Percentiles rank a stretch among this genome's conserved stretches.
These are phyloP conservation scores for Meyerozyma carpophila DNA, from an alignment of 1,139 yeast species.

Conservation along the genomic window DNA sequence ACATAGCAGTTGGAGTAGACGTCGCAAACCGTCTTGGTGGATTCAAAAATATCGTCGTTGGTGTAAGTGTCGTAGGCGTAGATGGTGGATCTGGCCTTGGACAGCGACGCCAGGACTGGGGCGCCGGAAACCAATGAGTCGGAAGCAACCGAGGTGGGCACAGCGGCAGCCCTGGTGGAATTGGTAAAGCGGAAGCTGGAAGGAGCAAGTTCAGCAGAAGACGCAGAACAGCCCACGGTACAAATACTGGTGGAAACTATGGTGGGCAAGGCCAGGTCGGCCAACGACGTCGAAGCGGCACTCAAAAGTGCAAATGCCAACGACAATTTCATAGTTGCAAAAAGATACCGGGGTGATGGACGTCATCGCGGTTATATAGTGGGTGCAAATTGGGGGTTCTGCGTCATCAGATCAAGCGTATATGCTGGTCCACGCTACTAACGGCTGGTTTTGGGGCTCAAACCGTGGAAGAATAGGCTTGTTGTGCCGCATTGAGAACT, in stretches of 20 bases:
- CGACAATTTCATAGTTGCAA: neutral
- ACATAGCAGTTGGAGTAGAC: conserved; percentile 24
- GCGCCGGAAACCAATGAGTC: no score
- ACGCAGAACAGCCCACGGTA: neutral
- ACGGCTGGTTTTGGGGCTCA: neutral
- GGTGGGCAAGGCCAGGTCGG: neutral
- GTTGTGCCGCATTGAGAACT: neutral
- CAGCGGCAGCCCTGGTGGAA: conserved; percentile 2
- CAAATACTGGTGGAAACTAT: neutral
- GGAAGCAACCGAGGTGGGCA: conserved; percentile 6
- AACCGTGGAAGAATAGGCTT: neutral
- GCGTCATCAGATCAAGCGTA: conserved; percentile 1
- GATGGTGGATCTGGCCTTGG: conserved; percentile 16
- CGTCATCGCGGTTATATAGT: neutral
- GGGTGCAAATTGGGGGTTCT: neutral
- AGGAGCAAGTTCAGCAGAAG: neutral
- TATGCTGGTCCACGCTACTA: neutral
- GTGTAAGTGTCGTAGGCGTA: conserved; percentile 28
- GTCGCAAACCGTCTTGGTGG: conserved; percentile 34
- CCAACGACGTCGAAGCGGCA: neutral
- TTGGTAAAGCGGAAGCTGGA: neutral
- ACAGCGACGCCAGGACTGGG: conserved; percentile 2
- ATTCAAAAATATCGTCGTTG: conserved; percentile 17
- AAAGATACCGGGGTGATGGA: neutral
- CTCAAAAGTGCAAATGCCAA: neutral